Conservation (phyloP, 495 filamentous ascomycete genomes). For the Penicillium arizonense region DNA sequence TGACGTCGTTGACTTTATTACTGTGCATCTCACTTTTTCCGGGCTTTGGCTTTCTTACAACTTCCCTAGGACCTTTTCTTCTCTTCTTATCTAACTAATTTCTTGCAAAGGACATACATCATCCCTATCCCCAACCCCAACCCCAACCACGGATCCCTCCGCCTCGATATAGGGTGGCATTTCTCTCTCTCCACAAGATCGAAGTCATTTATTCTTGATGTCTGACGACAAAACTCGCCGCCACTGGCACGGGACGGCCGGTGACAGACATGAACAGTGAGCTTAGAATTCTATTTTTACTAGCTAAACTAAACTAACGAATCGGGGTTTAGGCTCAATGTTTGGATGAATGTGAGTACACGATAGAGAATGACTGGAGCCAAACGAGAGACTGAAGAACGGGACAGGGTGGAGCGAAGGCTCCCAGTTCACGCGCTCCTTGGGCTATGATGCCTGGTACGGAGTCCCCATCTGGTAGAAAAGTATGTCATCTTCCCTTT, state of each 20-base stretch:
- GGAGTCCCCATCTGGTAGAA: slow-evolving; percentile 5
- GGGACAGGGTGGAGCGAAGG: slow-evolving; percentile 27
- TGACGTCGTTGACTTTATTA: slow-evolving; percentile 24
- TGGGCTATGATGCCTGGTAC: slow-evolving; percentile 25
- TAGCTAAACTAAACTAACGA: no score
- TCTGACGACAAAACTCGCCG: slow-evolving; percentile 24
- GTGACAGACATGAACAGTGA: slow-evolving; percentile 39
- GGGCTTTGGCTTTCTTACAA: background rate
- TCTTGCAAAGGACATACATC: background rate
- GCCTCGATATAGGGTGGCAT: background rate
- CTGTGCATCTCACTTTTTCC: background rate
- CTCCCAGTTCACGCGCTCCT: slow-evolving; percentile 20
- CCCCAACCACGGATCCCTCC: slow-evolving; percentile 2
- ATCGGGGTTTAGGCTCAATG: slow-evolving; percentile 20
- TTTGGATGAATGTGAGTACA: slow-evolving; percentile 29
- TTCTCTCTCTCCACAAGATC: no score
- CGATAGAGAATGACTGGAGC: no score
- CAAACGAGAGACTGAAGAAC: no score
- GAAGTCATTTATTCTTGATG: slow-evolving; percentile 10
- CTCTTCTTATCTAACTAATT: background rate
- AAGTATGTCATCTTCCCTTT: slow-evolving; percentile 16
- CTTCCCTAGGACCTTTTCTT: no score
- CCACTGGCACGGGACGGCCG: slow-evolving; percentile 42
- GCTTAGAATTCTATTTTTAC: no score
- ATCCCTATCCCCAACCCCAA: background rate